These are phyloP conservation scores for Colletotrichum destructivum DNA, from an alignment of 2,329 filamentous ascomycete genomes.

Conservation along the genomic window DNA sequence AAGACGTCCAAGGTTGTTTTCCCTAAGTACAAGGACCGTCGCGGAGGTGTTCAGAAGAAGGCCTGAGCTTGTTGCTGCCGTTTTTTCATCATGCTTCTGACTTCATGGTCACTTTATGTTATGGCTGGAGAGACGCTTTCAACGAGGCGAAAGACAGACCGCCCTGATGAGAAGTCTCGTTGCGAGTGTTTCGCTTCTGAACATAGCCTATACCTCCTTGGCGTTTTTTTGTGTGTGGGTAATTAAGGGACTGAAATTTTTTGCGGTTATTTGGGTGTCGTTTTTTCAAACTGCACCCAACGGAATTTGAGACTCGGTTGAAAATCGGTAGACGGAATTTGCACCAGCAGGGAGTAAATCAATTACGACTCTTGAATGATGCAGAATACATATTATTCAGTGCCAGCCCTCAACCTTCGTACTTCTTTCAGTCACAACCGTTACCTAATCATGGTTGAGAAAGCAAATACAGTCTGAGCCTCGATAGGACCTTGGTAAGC, in stretches of 20 bases:
- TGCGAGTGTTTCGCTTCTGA: neutral
- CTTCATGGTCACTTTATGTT: neutral
- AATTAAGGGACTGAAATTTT: constrained; percentile 19
- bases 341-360: neutral
- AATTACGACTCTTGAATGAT: neutral
- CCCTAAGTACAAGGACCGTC: constrained; percentile 68
- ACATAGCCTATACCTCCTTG: constrained; percentile 6
- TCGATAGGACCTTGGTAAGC: neutral
- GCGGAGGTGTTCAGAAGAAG: constrained; percentile 58
- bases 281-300: constrained; percentile 4
- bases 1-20: constrained; percentile 74
- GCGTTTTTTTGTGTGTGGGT: constrained; percentile 15
- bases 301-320: constrained; percentile 15
- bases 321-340: constrained; percentile 16
- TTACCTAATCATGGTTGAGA: neutral
- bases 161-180: neutral
- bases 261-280: constrained; percentile 3
- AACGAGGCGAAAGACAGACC: neutral
- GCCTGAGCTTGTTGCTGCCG: neutral
- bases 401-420: neutral
- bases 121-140: neutral
- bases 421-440: neutral
- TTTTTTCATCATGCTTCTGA: constrained; percentile 1
- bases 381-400: neutral
- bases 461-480: too few species aligned